These are phyloP conservation scores for Daldinia loculata DNA, from an alignment of 495 filamentous ascomycete genomes.

Conservation along the genomic window DNA sequence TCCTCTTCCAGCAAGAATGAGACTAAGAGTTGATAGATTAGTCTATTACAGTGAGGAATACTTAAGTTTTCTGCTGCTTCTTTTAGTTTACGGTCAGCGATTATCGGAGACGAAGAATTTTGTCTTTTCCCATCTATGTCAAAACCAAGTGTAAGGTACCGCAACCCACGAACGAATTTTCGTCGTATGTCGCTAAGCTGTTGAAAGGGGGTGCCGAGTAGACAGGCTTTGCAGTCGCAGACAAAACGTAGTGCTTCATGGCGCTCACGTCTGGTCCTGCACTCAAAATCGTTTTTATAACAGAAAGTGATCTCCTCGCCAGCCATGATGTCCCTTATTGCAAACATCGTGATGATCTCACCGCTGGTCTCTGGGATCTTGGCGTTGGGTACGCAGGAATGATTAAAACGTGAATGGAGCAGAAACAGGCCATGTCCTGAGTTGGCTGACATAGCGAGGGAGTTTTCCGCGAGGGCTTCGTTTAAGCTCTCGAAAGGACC, in stretches of 20 bases:
- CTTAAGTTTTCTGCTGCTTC: background rate
- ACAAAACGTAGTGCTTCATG: background rate
- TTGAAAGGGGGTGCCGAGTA: background rate
- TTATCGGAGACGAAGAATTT: background rate
- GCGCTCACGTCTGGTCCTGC: background rate
- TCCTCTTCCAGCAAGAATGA: background rate
- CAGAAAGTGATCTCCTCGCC: slow-evolving; percentile 5
- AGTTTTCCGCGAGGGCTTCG: background rate
- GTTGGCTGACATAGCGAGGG: background rate
- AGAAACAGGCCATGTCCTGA: background rate
- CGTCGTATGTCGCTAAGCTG: background rate
- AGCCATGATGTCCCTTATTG: background rate
- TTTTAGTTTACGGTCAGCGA: background rate
- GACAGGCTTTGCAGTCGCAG: slow-evolving; percentile 3
- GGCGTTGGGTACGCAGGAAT: slow-evolving; percentile 4
- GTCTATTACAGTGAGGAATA: background rate
- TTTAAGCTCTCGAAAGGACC: background rate
- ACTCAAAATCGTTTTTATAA: background rate
- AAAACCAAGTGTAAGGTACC: background rate
- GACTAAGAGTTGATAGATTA: background rate
- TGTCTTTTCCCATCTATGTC: background rate
- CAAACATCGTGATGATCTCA: background rate
- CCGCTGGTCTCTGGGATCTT: background rate
- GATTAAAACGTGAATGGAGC: slow-evolving; percentile 5
- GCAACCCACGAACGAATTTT: background rate